These are phyloP conservation scores for Serendipita sp. DNA, from an alignment of 768 basidiomycete species.

Conservation along the genomic window DNA sequence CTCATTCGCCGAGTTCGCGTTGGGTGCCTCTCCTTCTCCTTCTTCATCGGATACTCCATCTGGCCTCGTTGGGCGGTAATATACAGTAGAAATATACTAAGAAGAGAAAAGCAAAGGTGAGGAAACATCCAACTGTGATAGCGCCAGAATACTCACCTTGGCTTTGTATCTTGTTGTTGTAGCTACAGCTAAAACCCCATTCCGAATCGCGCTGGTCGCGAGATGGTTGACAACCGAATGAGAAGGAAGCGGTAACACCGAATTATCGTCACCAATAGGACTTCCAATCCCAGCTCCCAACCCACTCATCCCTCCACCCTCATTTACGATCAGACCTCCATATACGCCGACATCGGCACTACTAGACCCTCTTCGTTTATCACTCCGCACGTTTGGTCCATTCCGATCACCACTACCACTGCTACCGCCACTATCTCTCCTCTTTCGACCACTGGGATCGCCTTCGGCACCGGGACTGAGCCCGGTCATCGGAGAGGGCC, in stretches of 20 bases:
- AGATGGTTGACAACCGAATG: slow-evolving; percentile 92
- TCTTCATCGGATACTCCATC: neutral
- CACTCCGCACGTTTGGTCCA: neutral
- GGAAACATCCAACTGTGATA: slow-evolving; percentile 10
- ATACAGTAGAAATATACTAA: slow-evolving; percentile 75
- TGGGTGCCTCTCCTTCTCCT: too few species aligned
- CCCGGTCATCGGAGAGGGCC: neutral
- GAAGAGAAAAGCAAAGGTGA: slow-evolving; percentile 7
- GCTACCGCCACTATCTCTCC: neutral
- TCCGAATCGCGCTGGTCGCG: slow-evolving; percentile 87
- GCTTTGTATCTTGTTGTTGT: slow-evolving; percentile 81
- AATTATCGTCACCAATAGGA: slow-evolving; percentile 60
- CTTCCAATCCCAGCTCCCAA: slow-evolving; percentile 7
- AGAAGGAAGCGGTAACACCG: slow-evolving; percentile 79
- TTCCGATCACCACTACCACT: neutral
- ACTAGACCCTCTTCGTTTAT: neutral
- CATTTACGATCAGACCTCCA: neutral
- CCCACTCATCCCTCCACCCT: slow-evolving; percentile 7
- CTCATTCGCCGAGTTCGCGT: too few species aligned
- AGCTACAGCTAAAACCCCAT: slow-evolving; percentile 83
- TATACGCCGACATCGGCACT: neutral
- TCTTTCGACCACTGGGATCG: neutral
- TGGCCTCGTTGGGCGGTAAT: slow-evolving; percentile 46
- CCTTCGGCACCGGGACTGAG: neutral
- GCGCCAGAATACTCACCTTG: slow-evolving; percentile 42